Base-by-base conservation (phyloP, 441 rosid genomes). In the Brassica hybrid region DNA sequence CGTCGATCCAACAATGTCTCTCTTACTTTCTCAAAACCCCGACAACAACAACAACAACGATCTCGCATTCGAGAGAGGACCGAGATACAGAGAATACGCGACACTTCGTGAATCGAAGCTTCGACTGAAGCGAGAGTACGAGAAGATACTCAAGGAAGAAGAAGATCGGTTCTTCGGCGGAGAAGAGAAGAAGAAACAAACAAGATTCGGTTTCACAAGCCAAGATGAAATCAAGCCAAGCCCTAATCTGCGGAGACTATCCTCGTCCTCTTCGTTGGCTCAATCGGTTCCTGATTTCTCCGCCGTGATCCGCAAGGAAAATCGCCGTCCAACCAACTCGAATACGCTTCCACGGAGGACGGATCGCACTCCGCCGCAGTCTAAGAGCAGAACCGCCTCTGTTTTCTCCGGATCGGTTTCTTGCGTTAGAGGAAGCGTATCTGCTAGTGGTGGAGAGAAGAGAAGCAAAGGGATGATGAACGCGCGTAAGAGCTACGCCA, bases 231-330 rank as follows among this genome's bases (percentile, higher is more conserved):
- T 30, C 8, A 76, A 54, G 72, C 89, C 7, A 14, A 82, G 71
- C 64, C 76, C 65, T 4, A 69, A 60, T 69, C 78, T 71, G 1
- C 76, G 86, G 27, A 85, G 79, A 82, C 3, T 85, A 80, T 48
- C 83, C 4, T 78, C 92, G 41, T 75, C 83, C 1, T 76, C 92
- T 52, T 74, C 83, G 6, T 73, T 92, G 85, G 89, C 87, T 10
- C 96, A 91, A 60, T 90, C 98, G 0, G 91, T 92, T 65, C 97
- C 96, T 18, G 93, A 92, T 83, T 91, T 91, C 84, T 82, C 89
- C 1, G 77, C 89, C 6, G 50, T 86, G 43, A 65, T 93, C 74
- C 79, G 91, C 17, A 93, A 93, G 61, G 96, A 93, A 79, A 94
- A 92, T 58, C 80, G 90, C 41, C 86, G 81, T 69, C 97, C 94